Conservation (phyloP, 257 asterid genomes). For the Datura wrightii region DNA sequence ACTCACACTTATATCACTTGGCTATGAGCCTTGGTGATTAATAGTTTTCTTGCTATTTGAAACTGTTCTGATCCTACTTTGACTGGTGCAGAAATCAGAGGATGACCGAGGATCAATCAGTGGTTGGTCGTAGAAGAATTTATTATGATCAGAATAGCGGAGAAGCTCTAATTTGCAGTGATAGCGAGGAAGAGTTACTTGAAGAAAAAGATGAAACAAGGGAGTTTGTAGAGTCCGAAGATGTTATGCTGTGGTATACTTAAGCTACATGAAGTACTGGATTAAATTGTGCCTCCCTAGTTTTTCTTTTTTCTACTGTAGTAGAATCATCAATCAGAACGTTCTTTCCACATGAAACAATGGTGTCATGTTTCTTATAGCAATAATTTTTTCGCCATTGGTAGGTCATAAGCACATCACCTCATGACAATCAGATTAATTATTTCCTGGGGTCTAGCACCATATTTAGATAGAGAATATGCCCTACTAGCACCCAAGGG, state of each 20-base stretch:
- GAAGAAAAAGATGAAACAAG: constrained; percentile 85
- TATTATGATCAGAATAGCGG: constrained; percentile 93
- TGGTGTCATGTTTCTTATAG: constrained; percentile 1
- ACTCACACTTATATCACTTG: neutral
- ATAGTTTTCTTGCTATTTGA: neutral
- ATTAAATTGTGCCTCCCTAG: neutral
- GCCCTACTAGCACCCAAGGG: neutral
- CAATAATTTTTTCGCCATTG: neutral
- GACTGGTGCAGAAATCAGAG: constrained; percentile 75
- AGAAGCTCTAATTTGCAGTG: constrained; percentile 95
- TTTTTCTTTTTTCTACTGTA: neutral
- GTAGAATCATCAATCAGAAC: neutral
- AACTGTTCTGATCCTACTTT: constrained; percentile 8
- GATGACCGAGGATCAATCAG: constrained; percentile 97
- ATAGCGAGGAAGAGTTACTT: constrained; percentile 86
- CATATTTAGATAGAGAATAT: neutral
- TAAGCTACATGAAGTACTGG: constrained; percentile 5
- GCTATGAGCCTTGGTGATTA: neutral
- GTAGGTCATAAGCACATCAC: neutral
- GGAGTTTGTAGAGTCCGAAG: constrained; percentile 86
- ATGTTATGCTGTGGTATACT: constrained; percentile 68
- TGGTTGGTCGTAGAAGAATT: constrained; percentile 93
- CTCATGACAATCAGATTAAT: neutral
- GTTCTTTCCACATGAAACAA: neutral
- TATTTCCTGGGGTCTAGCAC: neutral